These are phyloP conservation scores for Beauveria asiatica DNA, from an alignment of 2,329 filamentous ascomycete genomes.

Conservation along the genomic window DNA sequence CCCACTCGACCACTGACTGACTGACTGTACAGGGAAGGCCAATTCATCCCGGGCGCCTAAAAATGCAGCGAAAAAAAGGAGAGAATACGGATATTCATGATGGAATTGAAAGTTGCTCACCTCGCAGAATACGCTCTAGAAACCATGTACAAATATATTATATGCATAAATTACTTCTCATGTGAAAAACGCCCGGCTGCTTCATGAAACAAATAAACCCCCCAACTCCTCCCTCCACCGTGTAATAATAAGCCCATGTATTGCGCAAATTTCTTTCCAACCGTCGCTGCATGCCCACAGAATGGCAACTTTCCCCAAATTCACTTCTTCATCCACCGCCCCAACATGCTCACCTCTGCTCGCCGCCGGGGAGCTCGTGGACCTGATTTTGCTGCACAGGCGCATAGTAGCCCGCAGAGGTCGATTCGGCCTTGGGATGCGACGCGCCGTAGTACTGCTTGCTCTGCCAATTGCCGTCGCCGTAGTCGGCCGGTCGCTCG, in stretches of 20 bases:
- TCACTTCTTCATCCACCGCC: no score
- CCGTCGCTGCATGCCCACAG: not conserved
- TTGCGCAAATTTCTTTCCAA: not conserved
- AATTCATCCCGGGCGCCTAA: not conserved
- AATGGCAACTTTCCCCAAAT: not conserved
- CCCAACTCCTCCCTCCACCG: not conserved
- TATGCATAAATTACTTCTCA: not conserved
- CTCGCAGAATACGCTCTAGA: not conserved
- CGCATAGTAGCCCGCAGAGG: slow-evolving; percentile 2
- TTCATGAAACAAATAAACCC: not conserved
- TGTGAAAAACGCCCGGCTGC: not conserved
- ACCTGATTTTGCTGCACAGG: slow-evolving; percentile 6
- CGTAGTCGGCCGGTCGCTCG: not conserved
- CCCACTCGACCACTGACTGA: no score
- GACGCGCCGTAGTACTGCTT: slow-evolving; percentile 7
- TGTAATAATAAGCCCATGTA: not conserved
- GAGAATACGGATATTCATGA: not conserved
- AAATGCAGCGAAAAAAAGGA: not conserved
- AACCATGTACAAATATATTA: slow-evolving; percentile 4
- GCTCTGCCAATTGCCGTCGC: not conserved
- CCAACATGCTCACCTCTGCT: not conserved
- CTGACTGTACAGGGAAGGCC: not conserved
- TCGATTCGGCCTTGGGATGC: slow-evolving; percentile 2
- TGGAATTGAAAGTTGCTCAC: not conserved
- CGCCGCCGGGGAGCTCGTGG: slow-evolving; percentile 1